Conservation (phyloP, 2,329 filamentous ascomycete species). For the Aspergillus amoenus region DNA sequence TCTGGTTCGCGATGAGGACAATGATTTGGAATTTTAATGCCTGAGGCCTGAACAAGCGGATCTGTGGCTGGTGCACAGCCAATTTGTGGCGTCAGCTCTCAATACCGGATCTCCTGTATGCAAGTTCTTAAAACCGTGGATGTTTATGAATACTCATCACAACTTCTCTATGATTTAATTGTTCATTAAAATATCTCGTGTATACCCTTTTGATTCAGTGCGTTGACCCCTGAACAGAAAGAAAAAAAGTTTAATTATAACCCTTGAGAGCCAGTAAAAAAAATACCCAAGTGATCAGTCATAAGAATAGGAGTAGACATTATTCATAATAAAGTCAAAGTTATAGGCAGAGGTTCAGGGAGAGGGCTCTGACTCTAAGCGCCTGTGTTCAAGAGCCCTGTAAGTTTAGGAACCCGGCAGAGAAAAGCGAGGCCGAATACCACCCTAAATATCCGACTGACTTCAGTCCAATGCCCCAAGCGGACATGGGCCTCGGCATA, state of each 20-base stretch:
- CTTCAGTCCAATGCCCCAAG: constrained; percentile 43
- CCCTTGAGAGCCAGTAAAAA: background rate
- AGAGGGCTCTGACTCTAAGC: background rate
- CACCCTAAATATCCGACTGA: constrained; percentile 46
- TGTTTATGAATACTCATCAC: background rate
- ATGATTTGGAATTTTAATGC: constrained; percentile 9
- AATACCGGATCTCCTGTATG: background rate
- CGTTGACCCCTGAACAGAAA: background rate
- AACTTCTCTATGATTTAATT: background rate
- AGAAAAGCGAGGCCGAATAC: constrained; percentile 35
- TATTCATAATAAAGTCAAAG: background rate
- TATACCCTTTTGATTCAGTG: too few relatives aligned
- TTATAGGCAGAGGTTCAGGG: background rate
- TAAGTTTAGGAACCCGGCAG: constrained; percentile 28
- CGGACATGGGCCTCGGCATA: constrained; percentile 46
- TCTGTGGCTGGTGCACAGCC: constrained; percentile 29
- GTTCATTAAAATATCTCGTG: background rate
- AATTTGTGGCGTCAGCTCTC: constrained; percentile 16
- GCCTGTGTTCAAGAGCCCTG: constrained; percentile 19
- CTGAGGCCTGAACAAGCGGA: constrained; percentile 10
- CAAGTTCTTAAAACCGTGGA: background rate
- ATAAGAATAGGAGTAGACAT: constrained; percentile 14
- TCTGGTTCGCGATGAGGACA: constrained; percentile 7
- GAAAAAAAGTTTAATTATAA: background rate
- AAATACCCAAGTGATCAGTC: constrained; percentile 9